Evolutionary conservation across 2,329 filamentous ascomycete species (phyloP), one percentile per base, ranked within the genome.

Genomic region (Talaromyces funiculosus): DNA sequence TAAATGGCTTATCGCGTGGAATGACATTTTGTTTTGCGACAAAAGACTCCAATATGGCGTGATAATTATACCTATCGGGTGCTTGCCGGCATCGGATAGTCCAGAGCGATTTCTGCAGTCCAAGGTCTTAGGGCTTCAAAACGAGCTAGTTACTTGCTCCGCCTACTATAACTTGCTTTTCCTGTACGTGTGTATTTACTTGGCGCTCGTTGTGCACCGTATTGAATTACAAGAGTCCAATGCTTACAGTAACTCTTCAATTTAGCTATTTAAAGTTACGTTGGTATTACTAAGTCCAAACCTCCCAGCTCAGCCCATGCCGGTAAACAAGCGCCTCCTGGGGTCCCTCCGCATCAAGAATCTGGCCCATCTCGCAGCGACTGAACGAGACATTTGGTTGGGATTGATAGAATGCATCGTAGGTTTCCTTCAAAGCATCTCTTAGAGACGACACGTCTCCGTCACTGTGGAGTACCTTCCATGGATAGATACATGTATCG

Each of bases 281-380:
- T 43, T 43, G 7, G 22, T 24, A 3, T 7, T 49, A 38, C 24
- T 18, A 51, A 40, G 60, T 65, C 59, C 62, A 62, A 24, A 37
- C 42, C 14, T 49, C 55, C 55, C 55, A 57, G 31, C 55, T 57
- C 22, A 57, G 42, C 3, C 65, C 65, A 56, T 67, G 42, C 0
- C 64, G 63, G n/a, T 66, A 63, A 4, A 62, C 26, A 7, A 63
- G 53, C 14, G 67, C 45, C 5, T 64, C 63, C 61, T 73, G 72
- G 0, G 72, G 71, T 1, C 75, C 74, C 59, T 77, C 75, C 0
- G 69, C 67, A 3, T 70, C 71, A 1, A 73, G 29, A 0, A 77
- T 64, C 61, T 77, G 75, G 2, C 73, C 75, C 6, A 61, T 58
- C 53, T 72, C 73, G 51, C 75, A 77, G 33, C 67, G 67, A 12